Conservation (phyloP, 345 rosid genomes). For the Noccaea caerulescens region DNA sequence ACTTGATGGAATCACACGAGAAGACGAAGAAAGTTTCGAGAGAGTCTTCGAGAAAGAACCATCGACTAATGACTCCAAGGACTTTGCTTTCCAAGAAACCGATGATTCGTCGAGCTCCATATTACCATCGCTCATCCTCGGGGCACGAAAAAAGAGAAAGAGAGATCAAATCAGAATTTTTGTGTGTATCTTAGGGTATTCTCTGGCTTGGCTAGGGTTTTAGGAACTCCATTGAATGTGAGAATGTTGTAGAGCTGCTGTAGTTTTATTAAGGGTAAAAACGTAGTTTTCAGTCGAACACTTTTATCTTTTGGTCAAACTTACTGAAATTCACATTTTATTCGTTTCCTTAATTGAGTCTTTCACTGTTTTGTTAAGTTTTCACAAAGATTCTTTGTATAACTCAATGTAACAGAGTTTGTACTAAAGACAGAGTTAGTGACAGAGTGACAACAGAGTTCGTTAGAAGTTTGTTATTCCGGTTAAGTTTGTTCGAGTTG, state of each 20-base stretch:
- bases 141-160: constrained; percentile 12
- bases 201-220: constrained; percentile 35
- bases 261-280: neutral
- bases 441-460: too few species aligned
- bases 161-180: constrained; percentile 11
- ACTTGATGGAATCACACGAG: constrained; percentile 61
- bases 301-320: too few species aligned
- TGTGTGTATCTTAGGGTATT: constrained; percentile 12
- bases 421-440: too few species aligned
- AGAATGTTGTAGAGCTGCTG: neutral
- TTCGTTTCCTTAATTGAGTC: too few species aligned
- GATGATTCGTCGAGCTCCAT: constrained; percentile 45
- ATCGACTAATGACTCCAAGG: constrained; percentile 47
- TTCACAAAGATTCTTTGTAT: too few species aligned
- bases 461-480: too few species aligned
- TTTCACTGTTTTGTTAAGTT: too few species aligned
- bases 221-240: constrained; percentile 19
- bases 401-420: too few species aligned
- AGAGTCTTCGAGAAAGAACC: constrained; percentile 57
- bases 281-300: neutral
- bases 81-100: constrained; percentile 37
- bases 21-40: constrained; percentile 62
- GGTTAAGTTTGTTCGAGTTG: too few species aligned
- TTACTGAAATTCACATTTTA: too few species aligned
- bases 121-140: constrained; percentile 33